A percentile compares a stretch with the other conserved stretches of the same genome.
These are phyloP conservation scores for Hanseniaspora taiwanica DNA, from an alignment of 805 yeast genomes.

Conservation along the genomic window DNA sequence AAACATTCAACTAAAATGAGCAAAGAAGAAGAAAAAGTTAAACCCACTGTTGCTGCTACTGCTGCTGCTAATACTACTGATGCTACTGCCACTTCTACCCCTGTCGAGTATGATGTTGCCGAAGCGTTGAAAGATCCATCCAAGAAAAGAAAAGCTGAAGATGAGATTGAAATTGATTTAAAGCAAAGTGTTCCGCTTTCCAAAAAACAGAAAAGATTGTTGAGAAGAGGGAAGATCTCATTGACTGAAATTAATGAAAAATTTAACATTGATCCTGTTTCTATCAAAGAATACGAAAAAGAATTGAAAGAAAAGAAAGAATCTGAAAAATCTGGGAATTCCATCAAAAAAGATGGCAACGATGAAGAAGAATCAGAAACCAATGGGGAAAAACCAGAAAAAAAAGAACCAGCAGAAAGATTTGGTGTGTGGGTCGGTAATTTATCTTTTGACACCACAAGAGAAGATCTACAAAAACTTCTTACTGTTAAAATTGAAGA, in stretches of 20 bases:
- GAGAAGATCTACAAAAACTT: slow-evolving; percentile 57
- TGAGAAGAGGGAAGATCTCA: slow-evolving; percentile 64
- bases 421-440: slow-evolving; percentile 94
- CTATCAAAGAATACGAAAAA: slow-evolving; percentile 24
- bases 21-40: slow-evolving; percentile 1
- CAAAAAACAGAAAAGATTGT: slow-evolving; percentile 76
- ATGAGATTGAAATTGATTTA: slow-evolving; percentile 57
- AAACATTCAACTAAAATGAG: background rate
- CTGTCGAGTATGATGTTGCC: slow-evolving; percentile 21
- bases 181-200: slow-evolving; percentile 70
- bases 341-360: slow-evolving; percentile 22
- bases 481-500: slow-evolving; percentile 43
- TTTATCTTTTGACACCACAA: slow-evolving; percentile 68
- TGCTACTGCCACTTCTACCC: slow-evolving; percentile 17
- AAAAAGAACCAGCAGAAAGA: slow-evolving; percentile 32
- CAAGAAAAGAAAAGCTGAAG: slow-evolving; percentile 27
- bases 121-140: slow-evolving; percentile 23
- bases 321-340: slow-evolving; percentile 14
- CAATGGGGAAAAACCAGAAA: slow-evolving; percentile 11
- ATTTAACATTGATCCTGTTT: slow-evolving; percentile 26
- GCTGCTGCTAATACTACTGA: slow-evolving; percentile 10
- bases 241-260: slow-evolving; percentile 38
- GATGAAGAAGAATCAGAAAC: slow-evolving; percentile 15
- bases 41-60: too few species aligned
- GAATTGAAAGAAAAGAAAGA: slow-evolving; percentile 22